phyloP scores from a whole-genome alignment of 2,329 filamentous ascomycete genomes.

The Colletotrichum lupini region DNA sequence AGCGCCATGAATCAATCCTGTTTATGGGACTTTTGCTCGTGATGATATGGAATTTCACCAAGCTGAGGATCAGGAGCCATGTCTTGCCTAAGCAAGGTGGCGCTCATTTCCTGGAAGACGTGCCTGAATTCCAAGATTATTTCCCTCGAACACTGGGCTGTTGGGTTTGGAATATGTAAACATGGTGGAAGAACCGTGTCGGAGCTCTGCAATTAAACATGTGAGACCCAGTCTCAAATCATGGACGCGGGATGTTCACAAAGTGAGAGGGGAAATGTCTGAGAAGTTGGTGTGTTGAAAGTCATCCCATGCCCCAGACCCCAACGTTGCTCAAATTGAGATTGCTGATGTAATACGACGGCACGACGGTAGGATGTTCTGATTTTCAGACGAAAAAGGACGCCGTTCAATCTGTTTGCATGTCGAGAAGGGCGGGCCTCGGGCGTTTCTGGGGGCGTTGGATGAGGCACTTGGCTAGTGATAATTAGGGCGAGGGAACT shows the following conservation, averaged over 20 bases:
- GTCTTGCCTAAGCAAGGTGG: background rate
- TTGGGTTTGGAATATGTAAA: conserved; percentile 1
- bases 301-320: background rate
- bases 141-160: background rate
- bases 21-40: background rate
- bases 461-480: background rate
- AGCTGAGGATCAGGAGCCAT: background rate
- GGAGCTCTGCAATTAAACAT: conserved; percentile 24
- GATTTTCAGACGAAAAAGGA: conserved; percentile 14
- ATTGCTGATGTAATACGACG: conserved; percentile 5
- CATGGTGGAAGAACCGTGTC: background rate
- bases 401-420: background rate
- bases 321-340: background rate
- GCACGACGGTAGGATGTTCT: background rate
- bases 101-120: conserved; percentile 17
- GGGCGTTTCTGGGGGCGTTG: background rate
- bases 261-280: conserved; percentile 7
- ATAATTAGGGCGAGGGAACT: conserved; percentile 5
- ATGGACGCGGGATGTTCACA: conserved; percentile 9
- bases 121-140: background rate
- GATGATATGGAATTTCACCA: background rate
- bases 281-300: background rate
- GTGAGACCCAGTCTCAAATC: conserved; percentile 21
- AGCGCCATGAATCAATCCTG: background rate
- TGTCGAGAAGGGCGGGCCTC: conserved; percentile 12